Evolutionary conservation across 495 filamentous ascomycete genomes (phyloP).

Genomic region (Aspergillus sclerotioniger): DNA sequence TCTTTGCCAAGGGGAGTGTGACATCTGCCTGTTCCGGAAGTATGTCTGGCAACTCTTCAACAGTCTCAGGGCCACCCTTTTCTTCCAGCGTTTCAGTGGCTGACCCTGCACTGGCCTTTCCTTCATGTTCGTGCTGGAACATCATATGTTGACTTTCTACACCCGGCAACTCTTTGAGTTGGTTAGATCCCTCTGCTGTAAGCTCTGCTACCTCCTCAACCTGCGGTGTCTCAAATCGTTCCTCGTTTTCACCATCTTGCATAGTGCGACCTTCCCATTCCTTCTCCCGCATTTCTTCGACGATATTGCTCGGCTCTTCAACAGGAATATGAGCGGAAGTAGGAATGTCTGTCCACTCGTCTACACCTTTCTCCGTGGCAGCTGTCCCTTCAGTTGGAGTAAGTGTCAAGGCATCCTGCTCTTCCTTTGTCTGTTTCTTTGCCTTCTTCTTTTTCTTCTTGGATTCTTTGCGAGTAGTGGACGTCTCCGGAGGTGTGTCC

Average conservation of each 20-base stretch:
- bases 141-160: background rate
- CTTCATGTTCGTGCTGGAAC: constrained; percentile 1
- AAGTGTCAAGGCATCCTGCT: constrained; percentile 12
- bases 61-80: background rate
- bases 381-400: constrained; percentile 8
- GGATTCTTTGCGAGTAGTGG: constrained; percentile 21
- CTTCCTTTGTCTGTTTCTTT: constrained; percentile 19
- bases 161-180: background rate
- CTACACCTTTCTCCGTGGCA: background rate
- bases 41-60: background rate
- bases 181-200: background rate
- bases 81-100: constrained; percentile 1
- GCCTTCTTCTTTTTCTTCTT: constrained; percentile 34
- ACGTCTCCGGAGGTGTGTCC: background rate
- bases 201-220: background rate
- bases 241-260: background rate
- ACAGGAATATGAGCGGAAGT: background rate
- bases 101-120: background rate
- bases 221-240: background rate
- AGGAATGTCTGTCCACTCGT: background rate
- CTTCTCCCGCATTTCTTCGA: background rate
- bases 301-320: background rate
- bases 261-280: background rate
- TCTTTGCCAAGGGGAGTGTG: constrained; percentile 19
- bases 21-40: constrained; percentile 8